Percentiles rank a stretch among this genome's conserved stretches.
These are phyloP conservation scores for Trametes punicea DNA, from an alignment of 768 basidiomycete genomes.

Conservation along the genomic window DNA sequence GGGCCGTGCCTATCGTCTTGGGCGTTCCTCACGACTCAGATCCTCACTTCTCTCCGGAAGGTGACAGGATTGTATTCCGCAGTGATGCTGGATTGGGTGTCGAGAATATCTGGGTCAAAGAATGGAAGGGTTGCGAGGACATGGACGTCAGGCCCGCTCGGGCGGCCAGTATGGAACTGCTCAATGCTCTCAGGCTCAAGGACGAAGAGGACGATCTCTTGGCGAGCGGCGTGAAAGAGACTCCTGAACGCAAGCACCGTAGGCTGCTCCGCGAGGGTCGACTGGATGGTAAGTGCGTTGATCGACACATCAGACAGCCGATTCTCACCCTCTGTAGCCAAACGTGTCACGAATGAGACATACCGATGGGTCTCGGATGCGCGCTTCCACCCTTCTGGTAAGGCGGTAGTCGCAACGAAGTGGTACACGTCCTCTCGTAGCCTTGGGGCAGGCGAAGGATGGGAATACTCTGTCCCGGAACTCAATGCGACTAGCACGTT, in stretches of 20 bases:
- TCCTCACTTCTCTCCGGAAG: constrained; percentile 68
- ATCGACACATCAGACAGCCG: neutral
- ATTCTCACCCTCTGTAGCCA: constrained; percentile 27
- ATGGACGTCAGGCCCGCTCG: constrained; percentile 48
- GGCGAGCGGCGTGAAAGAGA: constrained; percentile 49
- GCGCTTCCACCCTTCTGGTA: constrained; percentile 66
- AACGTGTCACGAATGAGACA: constrained; percentile 67
- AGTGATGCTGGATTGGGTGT: constrained; percentile 72
- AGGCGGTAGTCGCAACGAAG: constrained; percentile 67
- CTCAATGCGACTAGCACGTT: constrained; percentile 4
- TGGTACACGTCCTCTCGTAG: constrained; percentile 69
- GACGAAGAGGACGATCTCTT: constrained; percentile 46
- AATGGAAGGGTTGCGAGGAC: constrained; percentile 62
- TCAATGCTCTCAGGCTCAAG: constrained; percentile 35
- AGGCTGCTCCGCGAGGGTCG: constrained; percentile 60
- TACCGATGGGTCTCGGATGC: constrained; percentile 69
- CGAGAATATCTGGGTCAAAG: constrained; percentile 71
- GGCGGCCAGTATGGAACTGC: constrained; percentile 30
- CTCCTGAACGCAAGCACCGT: constrained; percentile 41
- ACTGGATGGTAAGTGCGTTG: constrained; percentile 35
- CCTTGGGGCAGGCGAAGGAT: constrained; percentile 70
- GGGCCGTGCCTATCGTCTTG: constrained; percentile 55
- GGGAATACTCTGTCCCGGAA: constrained; percentile 57
- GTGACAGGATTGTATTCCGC: constrained; percentile 60
- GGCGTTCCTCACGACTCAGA: constrained; percentile 71